These are phyloP conservation scores for Rhodocollybia butyracea DNA, from an alignment of 768 basidiomycete species.

Conservation along the genomic window DNA sequence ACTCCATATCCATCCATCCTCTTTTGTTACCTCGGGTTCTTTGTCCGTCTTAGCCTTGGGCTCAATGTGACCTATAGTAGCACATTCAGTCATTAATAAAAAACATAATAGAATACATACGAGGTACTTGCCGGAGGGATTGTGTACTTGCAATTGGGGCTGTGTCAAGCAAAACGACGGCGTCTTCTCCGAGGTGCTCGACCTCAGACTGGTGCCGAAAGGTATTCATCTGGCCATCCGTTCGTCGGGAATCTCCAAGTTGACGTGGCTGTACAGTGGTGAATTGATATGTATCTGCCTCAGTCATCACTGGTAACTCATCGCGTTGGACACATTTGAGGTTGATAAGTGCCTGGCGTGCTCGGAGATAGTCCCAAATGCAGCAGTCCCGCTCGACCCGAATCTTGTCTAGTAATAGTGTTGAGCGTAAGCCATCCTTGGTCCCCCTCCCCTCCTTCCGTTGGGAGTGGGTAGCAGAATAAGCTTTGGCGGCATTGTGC, in stretches of 20 bases:
- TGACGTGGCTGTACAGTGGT: too few species aligned
- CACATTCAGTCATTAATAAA: not conserved
- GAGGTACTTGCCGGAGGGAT: not conserved
- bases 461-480: not conserved
- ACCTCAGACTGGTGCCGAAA: too few species aligned
- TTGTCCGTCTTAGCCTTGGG: not conserved
- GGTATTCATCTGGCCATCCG: not conserved
- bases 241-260: not conserved
- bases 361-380: not conserved
- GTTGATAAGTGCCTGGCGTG: not conserved
- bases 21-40: not conserved
- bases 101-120: not conserved
- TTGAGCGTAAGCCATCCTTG: too few species aligned
- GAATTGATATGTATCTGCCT: too few species aligned
- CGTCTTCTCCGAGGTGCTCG: too few species aligned
- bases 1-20: not conserved
- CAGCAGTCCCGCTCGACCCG: not conserved
- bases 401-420: not conserved
- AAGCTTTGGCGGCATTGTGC: not conserved
- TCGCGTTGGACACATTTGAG: not conserved
- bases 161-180: too few species aligned
- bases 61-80: not conserved
- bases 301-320: too few species aligned
- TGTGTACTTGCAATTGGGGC: not conserved
- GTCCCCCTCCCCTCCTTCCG: not conserved